These are phyloP conservation scores for Skeletonema menzelii DNA, from an alignment of 108 stramenopile species.

Conservation along the genomic window DNA sequence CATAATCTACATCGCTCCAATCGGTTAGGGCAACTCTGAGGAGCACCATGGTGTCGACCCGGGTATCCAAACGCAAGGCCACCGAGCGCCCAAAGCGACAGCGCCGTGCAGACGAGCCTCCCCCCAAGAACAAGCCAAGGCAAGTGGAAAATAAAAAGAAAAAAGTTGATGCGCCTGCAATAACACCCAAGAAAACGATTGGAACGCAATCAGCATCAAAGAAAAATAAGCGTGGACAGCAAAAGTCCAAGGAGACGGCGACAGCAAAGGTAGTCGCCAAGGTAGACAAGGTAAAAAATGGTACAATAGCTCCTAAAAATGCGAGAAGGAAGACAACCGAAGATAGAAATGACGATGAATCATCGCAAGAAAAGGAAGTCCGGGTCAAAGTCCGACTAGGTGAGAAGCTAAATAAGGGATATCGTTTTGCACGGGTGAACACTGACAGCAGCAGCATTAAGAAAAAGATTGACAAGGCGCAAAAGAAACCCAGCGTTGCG, in stretches of 20 bases:
- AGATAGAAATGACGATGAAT: background rate
- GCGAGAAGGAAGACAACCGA: background rate
- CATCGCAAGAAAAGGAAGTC: background rate
- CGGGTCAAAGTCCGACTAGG: background rate
- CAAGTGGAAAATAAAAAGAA: background rate
- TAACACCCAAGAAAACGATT: too few species aligned
- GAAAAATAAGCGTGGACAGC: background rate
- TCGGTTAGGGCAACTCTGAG: too few species aligned
- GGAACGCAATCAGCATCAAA: background rate
- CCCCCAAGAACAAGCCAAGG: background rate
- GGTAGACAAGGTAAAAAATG: background rate
- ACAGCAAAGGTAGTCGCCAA: background rate
- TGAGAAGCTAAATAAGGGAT: background rate
- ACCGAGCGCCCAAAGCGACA: conserved; percentile 1
- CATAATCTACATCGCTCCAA: too few species aligned
- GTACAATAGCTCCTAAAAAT: background rate
- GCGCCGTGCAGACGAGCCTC: background rate
- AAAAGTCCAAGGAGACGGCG: background rate
- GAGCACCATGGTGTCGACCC: background rate
- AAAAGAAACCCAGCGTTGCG: too few species aligned
- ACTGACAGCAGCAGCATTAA: background rate
- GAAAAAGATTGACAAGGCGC: background rate
- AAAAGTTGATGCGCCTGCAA: too few species aligned
- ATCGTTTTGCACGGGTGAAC: background rate
- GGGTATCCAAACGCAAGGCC: background rate